A percentile compares a stretch with the other conserved stretches of the same genome.
phyloP scores from a whole-genome alignment of 148 eudicot genomes.

The Nyssa sinensis region DNA sequence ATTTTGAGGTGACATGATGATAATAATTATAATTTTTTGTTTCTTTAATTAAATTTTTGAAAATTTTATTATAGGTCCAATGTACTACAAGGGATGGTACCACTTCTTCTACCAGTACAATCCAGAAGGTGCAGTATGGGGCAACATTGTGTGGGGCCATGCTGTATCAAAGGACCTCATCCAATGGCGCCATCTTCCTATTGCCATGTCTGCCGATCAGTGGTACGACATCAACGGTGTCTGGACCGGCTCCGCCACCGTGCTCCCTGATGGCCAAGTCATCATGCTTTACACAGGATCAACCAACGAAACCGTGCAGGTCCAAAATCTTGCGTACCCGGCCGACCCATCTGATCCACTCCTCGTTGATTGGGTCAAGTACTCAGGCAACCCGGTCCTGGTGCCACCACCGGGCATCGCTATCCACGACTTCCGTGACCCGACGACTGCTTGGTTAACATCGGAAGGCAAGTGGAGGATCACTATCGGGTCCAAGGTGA shows the following conservation, averaged over 20 bases:
- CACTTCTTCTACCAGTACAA: slow-evolving; percentile 94
- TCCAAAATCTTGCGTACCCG: slow-evolving; percentile 82
- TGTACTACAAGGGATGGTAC: slow-evolving; percentile 78
- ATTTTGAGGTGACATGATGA: not conserved
- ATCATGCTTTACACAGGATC: slow-evolving; percentile 78
- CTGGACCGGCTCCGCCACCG: slow-evolving; percentile 91
- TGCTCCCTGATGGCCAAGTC: slow-evolving; percentile 58
- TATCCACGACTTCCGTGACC: slow-evolving; percentile 64
- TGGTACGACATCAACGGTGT: slow-evolving; percentile 73
- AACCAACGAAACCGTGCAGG: slow-evolving; percentile 58
- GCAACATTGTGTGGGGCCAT: slow-evolving; percentile 86
- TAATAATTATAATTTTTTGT: not conserved
- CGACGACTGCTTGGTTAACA: slow-evolving; percentile 74
- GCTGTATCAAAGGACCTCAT: slow-evolving; percentile 70
- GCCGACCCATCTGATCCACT: slow-evolving; percentile 70
- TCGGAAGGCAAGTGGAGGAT: slow-evolving; percentile 68
- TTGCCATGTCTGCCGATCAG: slow-evolving; percentile 57
- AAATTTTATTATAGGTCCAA: slow-evolving; percentile 45
- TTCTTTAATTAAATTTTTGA: not conserved
- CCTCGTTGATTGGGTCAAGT: slow-evolving; percentile 75
- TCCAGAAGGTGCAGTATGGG: slow-evolving; percentile 72
- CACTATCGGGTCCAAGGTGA: slow-evolving; percentile 66
- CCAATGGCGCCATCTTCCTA: slow-evolving; percentile 66
- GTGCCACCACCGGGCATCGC: slow-evolving; percentile 70
- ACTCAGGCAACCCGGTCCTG: slow-evolving; percentile 60